Evolutionary conservation across 257 asterid species (phyloP), one percentile per base, ranked within the genome.

Genomic region (Solanum megistacrolobum): DNA sequence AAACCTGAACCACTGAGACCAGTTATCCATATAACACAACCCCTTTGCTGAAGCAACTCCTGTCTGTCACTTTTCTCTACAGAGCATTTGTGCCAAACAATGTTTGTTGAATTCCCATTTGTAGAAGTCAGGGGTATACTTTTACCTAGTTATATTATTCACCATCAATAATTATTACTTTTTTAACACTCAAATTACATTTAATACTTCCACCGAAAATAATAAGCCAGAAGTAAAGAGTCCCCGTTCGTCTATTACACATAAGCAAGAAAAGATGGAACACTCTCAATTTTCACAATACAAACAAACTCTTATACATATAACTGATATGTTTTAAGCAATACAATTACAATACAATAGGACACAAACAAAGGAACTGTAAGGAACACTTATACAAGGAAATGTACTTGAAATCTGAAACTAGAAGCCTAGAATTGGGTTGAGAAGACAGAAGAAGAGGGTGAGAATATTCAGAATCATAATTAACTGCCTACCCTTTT

Each of bases 1-100:
- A 88, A 83, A 97, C 99, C 99, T 93, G 99, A 97, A 92, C 99
- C 99, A 90, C 99, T 97, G 36, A 97, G 95, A 46, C 99, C 99
- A 86, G 99, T 97, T 83, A 97, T 92, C 99, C 99, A 97, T 90
- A 97, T 88, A 86, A 96, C 98, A 92, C 99, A 95, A 25, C 99
- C 99, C 92, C 94, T 97, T 89, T 97, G 99, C 91, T 93, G 95
- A 88, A 97, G 98, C 94, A 97, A 89, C 84, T 91, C 92, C 91
- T 97, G 90, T 89, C 99, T 92, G 62, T 96, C 98, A 41, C 88
- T 90, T 91, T 93, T 97, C 65, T 93, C 96, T 68, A 97, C 97
- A 55, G 98, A 88, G 84, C 99, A 95, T 88, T 94, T 94, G 91
- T 97, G 99, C 99, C 99, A 97, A 75, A 92, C 91, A 82, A 97